A percentile compares a stretch with the other conserved stretches of the same genome.
Evolutionary conservation across 805 yeast genomes (phyloP).

Genomic region (Kodamaea restingae): DNA sequence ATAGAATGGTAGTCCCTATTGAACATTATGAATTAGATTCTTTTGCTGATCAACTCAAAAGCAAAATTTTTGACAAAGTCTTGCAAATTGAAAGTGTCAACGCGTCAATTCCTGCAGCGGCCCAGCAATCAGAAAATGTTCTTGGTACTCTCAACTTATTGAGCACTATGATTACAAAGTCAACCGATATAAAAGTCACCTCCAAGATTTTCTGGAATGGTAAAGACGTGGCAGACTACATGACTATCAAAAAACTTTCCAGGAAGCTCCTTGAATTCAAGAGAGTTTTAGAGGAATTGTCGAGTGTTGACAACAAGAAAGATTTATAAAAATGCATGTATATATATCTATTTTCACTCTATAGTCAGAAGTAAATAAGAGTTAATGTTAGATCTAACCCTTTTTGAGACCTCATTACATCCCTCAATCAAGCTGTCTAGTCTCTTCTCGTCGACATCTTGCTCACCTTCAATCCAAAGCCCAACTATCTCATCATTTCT

Average conservation of each 20-base stretch:
- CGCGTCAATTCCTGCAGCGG: conserved; percentile 23
- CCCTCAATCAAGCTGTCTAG: conserved; percentile 33
- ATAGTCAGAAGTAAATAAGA: conserved; percentile 28
- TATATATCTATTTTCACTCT: conserved; percentile 1
- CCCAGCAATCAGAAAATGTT: conserved; percentile 25
- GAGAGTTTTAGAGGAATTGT: conserved; percentile 22
- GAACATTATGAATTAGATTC: conserved; percentile 25
- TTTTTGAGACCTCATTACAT: conserved; percentile 43
- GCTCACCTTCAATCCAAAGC: conserved; percentile 44
- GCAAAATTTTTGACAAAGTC: conserved; percentile 29
- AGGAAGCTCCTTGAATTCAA: conserved; percentile 21
- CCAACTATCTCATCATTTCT: conserved; percentile 58
- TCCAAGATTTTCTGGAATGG: conserved; percentile 32
- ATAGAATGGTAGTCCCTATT: conserved; percentile 34
- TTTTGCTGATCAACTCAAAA: conserved; percentile 31
- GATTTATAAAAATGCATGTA: conserved; percentile 9
- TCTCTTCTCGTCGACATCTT: conserved; percentile 19
- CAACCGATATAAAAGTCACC: conserved; percentile 29
- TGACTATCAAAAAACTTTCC: conserved; percentile 18
- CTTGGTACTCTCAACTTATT: conserved; percentile 25
- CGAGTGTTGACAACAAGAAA: conserved; percentile 20
- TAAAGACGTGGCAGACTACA: conserved; percentile 15
- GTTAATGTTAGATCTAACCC: conserved; percentile 43
- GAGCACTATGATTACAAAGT: conserved; percentile 16
- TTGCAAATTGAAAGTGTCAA: conserved; percentile 21